phyloP scores from a whole-genome alignment of 2,329 filamentous ascomycete genomes.

The Cladosporium halotolerans region DNA sequence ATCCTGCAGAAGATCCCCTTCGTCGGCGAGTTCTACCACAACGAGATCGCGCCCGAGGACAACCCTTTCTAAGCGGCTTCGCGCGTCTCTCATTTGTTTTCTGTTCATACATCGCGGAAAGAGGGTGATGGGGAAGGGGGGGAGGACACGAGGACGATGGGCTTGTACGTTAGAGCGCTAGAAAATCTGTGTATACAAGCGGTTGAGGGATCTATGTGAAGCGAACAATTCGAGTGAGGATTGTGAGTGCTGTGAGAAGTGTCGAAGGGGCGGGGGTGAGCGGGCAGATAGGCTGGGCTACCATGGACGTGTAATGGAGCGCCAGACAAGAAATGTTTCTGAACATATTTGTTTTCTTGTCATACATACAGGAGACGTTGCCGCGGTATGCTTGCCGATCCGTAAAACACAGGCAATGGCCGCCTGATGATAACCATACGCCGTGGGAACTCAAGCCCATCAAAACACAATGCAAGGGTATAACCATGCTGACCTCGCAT shows the following conservation, averaged over 20 bases:
- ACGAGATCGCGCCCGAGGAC: slow-evolving; percentile 56
- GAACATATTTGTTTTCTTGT: neutral
- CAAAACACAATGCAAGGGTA: neutral
- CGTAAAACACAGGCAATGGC: too few species aligned
- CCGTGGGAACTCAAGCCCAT: neutral
- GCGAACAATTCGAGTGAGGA: neutral
- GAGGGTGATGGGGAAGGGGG: neutral
- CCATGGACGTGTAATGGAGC: neutral
- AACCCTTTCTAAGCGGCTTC: slow-evolving; percentile 47
- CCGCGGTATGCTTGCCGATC: neutral
- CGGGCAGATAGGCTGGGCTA: neutral
- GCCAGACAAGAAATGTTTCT: neutral
- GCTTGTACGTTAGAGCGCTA: slow-evolving; percentile 6
- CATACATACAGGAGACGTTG: slow-evolving; percentile 1
- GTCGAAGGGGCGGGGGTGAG: neutral
- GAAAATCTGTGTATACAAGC: neutral
- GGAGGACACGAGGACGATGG: neutral
- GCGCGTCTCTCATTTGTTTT: neutral
- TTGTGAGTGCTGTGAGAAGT: neutral
- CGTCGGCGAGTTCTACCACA: slow-evolving; percentile 51
- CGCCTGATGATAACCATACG: neutral
- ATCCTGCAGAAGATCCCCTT: slow-evolving; percentile 52
- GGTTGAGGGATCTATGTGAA: neutral
- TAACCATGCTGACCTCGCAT: neutral
- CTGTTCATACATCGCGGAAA: slow-evolving; percentile 1